Percentiles rank a stretch among this genome's conserved stretches.
Conservation (phyloP, 2,329 filamentous ascomycete species). For the Xylariaceae sp. region DNA sequence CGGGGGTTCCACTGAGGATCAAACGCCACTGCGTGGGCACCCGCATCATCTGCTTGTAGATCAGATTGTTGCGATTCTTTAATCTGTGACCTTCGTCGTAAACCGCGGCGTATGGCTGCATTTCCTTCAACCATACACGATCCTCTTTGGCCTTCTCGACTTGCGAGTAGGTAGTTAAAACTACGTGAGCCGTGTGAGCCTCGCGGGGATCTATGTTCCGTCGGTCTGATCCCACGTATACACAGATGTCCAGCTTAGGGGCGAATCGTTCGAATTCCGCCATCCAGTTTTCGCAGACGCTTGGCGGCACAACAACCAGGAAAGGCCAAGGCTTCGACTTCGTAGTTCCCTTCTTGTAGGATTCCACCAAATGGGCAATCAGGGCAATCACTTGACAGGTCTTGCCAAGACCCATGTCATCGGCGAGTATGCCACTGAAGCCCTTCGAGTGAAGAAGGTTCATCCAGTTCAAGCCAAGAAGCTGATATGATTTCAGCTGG, state of each 20-base stretch:
- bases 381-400: conserved; percentile 95
- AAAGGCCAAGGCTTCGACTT: conserved; percentile 56
- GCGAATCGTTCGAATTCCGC: conserved; percentile 86
- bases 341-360: conserved; percentile 37
- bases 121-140: conserved; percentile 44
- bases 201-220: conserved; percentile 58
- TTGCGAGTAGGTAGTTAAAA: conserved; percentile 58
- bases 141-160: conserved; percentile 46
- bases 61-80: conserved; percentile 78
- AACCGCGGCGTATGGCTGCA: conserved; percentile 55
- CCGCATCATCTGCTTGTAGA: conserved; percentile 72
- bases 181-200: conserved; percentile 58
- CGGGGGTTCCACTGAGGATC: conserved; percentile 81
- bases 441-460: conserved; percentile 72
- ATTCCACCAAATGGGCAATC: conserved; percentile 73
- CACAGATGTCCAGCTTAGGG: conserved; percentile 68
- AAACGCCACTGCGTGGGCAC: conserved; percentile 81
- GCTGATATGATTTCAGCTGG: conserved; percentile 84
- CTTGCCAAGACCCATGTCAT: conserved; percentile 97
- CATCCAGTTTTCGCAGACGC: conserved; percentile 94
- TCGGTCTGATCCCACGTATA: conserved; percentile 57
- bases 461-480: conserved; percentile 94
- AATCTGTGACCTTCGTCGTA: conserved; percentile 94
- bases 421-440: conserved; percentile 85
- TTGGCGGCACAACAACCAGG: conserved; percentile 84